phyloP scores from a whole-genome alignment of 306 rosid species.

The Corylus avellana region DNA sequence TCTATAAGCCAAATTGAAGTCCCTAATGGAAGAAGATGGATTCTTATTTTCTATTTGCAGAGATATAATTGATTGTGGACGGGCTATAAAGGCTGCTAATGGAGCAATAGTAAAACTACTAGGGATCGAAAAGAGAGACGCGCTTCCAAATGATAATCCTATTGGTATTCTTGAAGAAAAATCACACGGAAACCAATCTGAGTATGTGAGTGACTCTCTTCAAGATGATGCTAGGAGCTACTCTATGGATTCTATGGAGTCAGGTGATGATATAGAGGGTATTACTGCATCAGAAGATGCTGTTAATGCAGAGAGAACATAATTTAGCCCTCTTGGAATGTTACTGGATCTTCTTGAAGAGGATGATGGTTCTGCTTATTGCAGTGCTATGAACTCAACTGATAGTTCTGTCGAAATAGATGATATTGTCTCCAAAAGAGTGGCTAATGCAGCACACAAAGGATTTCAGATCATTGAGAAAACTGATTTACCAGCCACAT shows the following conservation, averaged over 20 bases:
- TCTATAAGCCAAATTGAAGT: background rate
- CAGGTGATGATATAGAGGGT: slow-evolving; percentile 28
- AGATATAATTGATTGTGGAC: slow-evolving; percentile 39
- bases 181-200: slow-evolving; percentile 25
- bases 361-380: slow-evolving; percentile 22
- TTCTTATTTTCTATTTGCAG: slow-evolving; percentile 32
- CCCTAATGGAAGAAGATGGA: slow-evolving; percentile 1
- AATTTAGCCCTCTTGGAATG: slow-evolving; percentile 28
- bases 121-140: slow-evolving; percentile 50
- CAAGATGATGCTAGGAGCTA: slow-evolving; percentile 24
- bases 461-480: slow-evolving; percentile 15
- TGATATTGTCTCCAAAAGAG: slow-evolving; percentile 22
- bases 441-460: slow-evolving; percentile 16
- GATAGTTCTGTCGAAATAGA: slow-evolving; percentile 15
- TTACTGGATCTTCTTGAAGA: slow-evolving; percentile 3
- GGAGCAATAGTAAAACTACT: slow-evolving; percentile 56
- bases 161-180: slow-evolving; percentile 28
- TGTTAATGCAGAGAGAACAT: slow-evolving; percentile 20
- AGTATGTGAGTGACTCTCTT: slow-evolving; percentile 16
- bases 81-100: slow-evolving; percentile 52
- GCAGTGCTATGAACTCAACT: background rate
- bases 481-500: slow-evolving; percentile 20
- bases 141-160: slow-evolving; percentile 28
- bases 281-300: slow-evolving; percentile 30
- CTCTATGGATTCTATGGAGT: slow-evolving; percentile 23